These are phyloP conservation scores for Puccinellia tenuiflora DNA, from an alignment of 176 grass and related monocot species.

Conservation along the genomic window DNA sequence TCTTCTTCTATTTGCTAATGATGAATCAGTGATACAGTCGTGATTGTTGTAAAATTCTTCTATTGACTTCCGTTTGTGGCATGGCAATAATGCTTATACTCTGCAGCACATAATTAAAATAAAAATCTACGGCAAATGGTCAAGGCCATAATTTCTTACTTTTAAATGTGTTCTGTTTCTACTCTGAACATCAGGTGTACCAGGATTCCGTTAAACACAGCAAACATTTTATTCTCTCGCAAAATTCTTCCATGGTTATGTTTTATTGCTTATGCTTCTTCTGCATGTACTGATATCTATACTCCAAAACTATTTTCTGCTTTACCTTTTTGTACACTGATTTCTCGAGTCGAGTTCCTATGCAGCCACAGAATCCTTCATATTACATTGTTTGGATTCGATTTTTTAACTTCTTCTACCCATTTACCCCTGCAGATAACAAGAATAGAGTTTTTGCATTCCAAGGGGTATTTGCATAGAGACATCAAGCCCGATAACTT, in stretches of 20 bases:
- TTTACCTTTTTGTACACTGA: not conserved
- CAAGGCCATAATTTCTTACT: not conserved
- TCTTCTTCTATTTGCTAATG: conserved; percentile 7
- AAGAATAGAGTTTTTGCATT: conserved; percentile 77
- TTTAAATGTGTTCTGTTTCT: not conserved
- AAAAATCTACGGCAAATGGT: not conserved
- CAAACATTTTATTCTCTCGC: not conserved
- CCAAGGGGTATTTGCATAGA: conserved; percentile 76
- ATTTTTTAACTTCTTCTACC: not conserved
- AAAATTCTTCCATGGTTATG: conserved; percentile 4
- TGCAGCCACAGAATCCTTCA: not conserved
- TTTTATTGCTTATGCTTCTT: not conserved
- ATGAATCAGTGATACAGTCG: not conserved
- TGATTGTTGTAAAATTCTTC: not conserved
- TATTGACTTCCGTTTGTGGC: not conserved
- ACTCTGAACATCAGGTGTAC: not conserved
- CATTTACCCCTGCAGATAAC: conserved; percentile 39
- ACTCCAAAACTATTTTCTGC: not conserved
- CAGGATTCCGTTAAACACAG: not conserved
- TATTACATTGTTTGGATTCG: not conserved
- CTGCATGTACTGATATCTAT: not conserved
- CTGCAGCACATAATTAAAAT: not conserved
- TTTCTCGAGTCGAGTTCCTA: not conserved
- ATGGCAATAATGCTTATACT: not conserved
- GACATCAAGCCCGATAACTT: conserved; percentile 87